Conservation (phyloP, 2,329 filamentous ascomycete genomes). For the Teratosphaeria destructans region DNA sequence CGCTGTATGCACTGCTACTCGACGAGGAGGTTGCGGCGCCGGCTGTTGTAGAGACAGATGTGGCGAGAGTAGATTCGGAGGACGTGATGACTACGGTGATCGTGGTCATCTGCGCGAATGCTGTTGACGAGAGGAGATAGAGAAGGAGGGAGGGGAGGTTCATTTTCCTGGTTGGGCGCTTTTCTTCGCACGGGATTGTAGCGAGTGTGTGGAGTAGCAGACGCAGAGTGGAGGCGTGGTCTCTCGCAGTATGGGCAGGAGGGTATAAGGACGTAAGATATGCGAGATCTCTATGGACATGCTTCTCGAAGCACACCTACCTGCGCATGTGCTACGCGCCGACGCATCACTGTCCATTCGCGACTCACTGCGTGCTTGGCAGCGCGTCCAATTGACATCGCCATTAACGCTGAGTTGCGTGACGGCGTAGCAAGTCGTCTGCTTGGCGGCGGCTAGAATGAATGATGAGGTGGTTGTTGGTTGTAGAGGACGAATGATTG, state of each 20-base stretch:
- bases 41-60: not conserved
- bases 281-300: not conserved
- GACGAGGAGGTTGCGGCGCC: not conserved
- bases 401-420: not conserved
- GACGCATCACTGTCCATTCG: not conserved
- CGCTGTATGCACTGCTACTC: not conserved
- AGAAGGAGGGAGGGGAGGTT: not conserved
- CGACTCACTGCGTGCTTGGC: not conserved
- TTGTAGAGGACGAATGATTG: not conserved
- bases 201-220: not conserved
- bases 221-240: not conserved
- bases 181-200: not conserved
- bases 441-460: not conserved
- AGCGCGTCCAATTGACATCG: not conserved
- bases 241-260: not conserved
- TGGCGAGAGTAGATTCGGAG: not conserved
- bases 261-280: not conserved
- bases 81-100: not conserved
- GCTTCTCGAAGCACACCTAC: not conserved
- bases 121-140: not conserved
- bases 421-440: not conserved
- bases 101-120: not conserved
- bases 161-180: not conserved
- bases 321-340: not conserved
- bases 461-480: not conserved